A percentile compares a stretch with the other conserved stretches of the same genome.
Conservation (phyloP, 1,284 basidiomycete species). For the Hymenochaete sp. region DNA sequence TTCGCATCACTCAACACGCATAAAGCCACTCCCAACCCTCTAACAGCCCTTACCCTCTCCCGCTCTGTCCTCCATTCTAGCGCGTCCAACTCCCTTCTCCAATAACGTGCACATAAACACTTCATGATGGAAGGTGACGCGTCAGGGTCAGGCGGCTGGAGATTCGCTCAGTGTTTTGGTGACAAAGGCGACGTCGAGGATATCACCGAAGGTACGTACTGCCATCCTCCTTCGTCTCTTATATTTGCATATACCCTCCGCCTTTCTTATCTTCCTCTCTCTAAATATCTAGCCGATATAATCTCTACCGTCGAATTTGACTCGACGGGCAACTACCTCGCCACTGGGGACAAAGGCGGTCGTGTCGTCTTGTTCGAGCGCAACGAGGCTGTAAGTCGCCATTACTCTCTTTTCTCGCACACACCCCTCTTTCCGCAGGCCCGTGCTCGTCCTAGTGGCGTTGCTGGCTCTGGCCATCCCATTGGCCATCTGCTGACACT, state of each 20-base stretch:
- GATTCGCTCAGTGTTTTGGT: conserved; percentile 99
- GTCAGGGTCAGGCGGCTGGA: conserved; percentile 84
- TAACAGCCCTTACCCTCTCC: not conserved
- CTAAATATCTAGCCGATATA: conserved; percentile 73
- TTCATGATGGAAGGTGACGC: conserved; percentile 66
- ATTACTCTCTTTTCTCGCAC: conserved; percentile 6
- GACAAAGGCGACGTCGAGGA: conserved; percentile 99
- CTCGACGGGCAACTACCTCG: conserved; percentile 98
- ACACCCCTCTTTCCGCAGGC: not conserved
- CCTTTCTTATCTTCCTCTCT: conserved; percentile 22
- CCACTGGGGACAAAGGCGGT: conserved; percentile 98
- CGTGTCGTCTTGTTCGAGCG: conserved; percentile 98
- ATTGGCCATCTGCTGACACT: too few relatives aligned
- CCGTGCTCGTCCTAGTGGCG: conserved; percentile 1
- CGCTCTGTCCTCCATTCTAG: conserved; percentile 7
- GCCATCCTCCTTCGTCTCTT: conserved; percentile 19
- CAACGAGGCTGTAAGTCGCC: conserved; percentile 89
- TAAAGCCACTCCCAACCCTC: not conserved
- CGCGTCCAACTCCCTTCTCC: conserved; percentile 20
- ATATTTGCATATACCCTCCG: conserved; percentile 20
- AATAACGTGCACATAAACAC: conserved; percentile 18
- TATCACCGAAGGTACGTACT: conserved; percentile 94
- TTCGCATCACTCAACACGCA: not conserved
- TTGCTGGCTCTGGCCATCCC: too few relatives aligned
- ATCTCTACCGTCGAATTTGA: conserved; percentile 99